A percentile compares a stretch with the other conserved stretches of the same genome.
Conservation (phyloP, 2,329 filamentous ascomycete species). For the Shiraia sp. region DNA sequence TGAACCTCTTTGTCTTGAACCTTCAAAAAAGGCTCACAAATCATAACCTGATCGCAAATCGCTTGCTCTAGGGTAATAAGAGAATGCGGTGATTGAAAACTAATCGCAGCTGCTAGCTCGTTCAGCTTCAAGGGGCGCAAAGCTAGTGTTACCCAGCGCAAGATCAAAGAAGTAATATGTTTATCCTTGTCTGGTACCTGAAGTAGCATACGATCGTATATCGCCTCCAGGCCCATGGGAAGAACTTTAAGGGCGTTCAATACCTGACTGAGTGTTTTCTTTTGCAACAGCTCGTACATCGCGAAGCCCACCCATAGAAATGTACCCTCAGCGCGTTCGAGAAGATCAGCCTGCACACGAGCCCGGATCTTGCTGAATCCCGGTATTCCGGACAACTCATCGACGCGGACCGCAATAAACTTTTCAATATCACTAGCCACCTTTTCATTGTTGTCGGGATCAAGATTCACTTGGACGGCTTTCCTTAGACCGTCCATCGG, state of each 20-base stretch:
- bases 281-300: slow-evolving; percentile 16
- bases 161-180: slow-evolving; percentile 20
- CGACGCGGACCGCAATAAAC: slow-evolving; percentile 27
- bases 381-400: slow-evolving; percentile 15
- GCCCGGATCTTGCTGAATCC: slow-evolving; percentile 9
- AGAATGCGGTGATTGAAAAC: slow-evolving; percentile 3
- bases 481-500: slow-evolving; percentile 15
- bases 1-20: slow-evolving; percentile 23
- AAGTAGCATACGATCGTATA: slow-evolving; percentile 35
- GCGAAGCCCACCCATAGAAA: slow-evolving; percentile 41
- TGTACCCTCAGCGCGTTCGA: slow-evolving; percentile 30
- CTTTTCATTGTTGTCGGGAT: slow-evolving; percentile 23
- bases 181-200: slow-evolving; percentile 19
- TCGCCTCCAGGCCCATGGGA: slow-evolving; percentile 25
- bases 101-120: slow-evolving; percentile 25
- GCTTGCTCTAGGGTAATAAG: slow-evolving; percentile 14
- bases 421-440: slow-evolving; percentile 25
- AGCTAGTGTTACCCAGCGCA: slow-evolving; percentile 33
- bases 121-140: slow-evolving; percentile 26
- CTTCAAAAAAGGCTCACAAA: slow-evolving; percentile 23
- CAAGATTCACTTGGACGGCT: slow-evolving; percentile 23
- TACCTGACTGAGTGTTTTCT: slow-evolving; percentile 10
- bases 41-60: slow-evolving; percentile 16
- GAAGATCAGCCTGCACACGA: slow-evolving; percentile 17
- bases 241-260: slow-evolving; percentile 15